Evolutionary conservation across 768 basidiomycete genomes (phyloP).

Genomic region (Hysterangium stoloniferum): DNA sequence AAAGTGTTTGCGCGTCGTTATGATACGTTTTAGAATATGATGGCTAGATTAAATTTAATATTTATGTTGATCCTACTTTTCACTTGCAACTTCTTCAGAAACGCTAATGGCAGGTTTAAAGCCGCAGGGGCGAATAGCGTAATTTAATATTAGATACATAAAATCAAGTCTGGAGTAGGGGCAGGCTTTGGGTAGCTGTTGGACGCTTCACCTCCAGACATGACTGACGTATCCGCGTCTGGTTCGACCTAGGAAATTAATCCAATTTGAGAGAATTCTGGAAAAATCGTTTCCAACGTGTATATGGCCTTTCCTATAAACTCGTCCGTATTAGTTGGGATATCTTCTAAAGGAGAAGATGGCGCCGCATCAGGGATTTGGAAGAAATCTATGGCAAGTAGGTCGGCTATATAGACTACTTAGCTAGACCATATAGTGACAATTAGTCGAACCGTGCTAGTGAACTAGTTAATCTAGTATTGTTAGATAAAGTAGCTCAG

Average conservation of each 20-base stretch:
- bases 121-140: slow-evolving; percentile 61
- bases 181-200: background rate
- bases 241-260: slow-evolving; percentile 37
- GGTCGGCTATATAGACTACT: no score
- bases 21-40: background rate
- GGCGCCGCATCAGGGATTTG: no score
- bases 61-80: slow-evolving; percentile 69
- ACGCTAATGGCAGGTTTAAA: slow-evolving; percentile 49
- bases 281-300: slow-evolving; percentile 60
- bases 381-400: no score
- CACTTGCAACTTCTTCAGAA: slow-evolving; percentile 59
- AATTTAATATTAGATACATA: slow-evolving; percentile 61
- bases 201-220: background rate
- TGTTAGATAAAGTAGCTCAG: no score
- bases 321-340: background rate
- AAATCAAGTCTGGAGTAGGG: slow-evolving; percentile 17
- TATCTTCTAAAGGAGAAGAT: no score
- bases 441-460: no score
- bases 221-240: slow-evolving; percentile 3
- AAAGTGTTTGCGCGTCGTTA: background rate
- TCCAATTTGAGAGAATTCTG: slow-evolving; percentile 62
- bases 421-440: no score
- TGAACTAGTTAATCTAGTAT: no score
- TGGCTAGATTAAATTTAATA: background rate
- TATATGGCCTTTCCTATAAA: slow-evolving; percentile 60